Conservation (phyloP, 2,329 filamentous ascomycete genomes). For the Xylaria sp. region DNA sequence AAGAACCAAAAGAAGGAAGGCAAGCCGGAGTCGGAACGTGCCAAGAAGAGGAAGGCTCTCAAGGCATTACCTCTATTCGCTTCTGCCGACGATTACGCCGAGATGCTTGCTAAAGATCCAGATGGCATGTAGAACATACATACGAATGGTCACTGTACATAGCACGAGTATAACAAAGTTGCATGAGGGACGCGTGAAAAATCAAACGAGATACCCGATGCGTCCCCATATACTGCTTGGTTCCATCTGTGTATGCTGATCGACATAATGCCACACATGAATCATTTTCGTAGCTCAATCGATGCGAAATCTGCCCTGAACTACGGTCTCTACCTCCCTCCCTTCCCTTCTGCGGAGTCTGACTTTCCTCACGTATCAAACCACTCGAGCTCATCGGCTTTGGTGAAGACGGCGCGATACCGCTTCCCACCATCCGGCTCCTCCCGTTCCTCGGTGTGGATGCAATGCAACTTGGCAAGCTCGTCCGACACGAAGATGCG, state of each 20-base stretch:
- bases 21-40: slow-evolving; percentile 48
- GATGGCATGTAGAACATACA: slow-evolving; percentile 45
- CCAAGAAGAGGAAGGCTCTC: slow-evolving; percentile 79
- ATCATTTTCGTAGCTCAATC: background rate
- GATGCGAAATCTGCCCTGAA: background rate
- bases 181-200: slow-evolving; percentile 17
- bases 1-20: slow-evolving; percentile 48
- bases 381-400: slow-evolving; percentile 57
- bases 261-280: background rate
- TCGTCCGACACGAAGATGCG: slow-evolving; percentile 52
- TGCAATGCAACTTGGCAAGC: slow-evolving; percentile 51
- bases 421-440: slow-evolving; percentile 49
- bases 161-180: slow-evolving; percentile 2
- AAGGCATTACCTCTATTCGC: slow-evolving; percentile 93
- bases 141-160: slow-evolving; percentile 4
- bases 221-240: slow-evolving; percentile 4
- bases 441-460: slow-evolving; percentile 54
- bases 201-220: slow-evolving; percentile 32
- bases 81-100: slow-evolving; percentile 90
- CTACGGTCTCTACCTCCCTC: background rate
- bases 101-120: slow-evolving; percentile 76
- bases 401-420: slow-evolving; percentile 54
- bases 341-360: background rate
- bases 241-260: background rate
- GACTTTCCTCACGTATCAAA: slow-evolving; percentile 52